Percentiles rank a stretch among this genome's conserved stretches.
Evolutionary conservation across 2,329 filamentous ascomycete species (phyloP).

Genomic region (Capronia coronata): DNA sequence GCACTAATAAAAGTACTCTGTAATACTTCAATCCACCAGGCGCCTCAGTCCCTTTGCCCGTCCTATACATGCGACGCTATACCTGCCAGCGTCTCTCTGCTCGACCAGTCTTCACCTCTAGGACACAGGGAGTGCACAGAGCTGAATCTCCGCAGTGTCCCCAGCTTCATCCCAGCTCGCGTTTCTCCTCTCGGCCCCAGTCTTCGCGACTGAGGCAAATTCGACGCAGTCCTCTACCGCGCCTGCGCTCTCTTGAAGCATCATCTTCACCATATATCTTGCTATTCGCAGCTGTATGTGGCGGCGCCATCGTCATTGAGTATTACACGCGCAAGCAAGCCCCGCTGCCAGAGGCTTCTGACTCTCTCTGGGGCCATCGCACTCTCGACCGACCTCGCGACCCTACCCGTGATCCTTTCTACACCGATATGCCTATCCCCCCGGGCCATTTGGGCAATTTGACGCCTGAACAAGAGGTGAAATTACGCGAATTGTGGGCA

Average conservation of each 20-base stretch:
- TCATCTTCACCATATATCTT: slow-evolving; percentile 22
- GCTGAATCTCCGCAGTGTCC: not conserved
- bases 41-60: slow-evolving; percentile 1
- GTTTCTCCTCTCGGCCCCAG: not conserved
- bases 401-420: slow-evolving; percentile 16
- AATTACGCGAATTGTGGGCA: slow-evolving; percentile 81
- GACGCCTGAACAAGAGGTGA: slow-evolving; percentile 81
- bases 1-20: no score
- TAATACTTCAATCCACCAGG: not conserved
- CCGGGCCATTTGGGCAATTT: slow-evolving; percentile 78
- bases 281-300: slow-evolving; percentile 15
- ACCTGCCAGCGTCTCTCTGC: slow-evolving; percentile 11
- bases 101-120: slow-evolving; percentile 5
- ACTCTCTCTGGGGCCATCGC: slow-evolving; percentile 28
- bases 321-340: slow-evolving; percentile 9
- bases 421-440: slow-evolving; percentile 26
- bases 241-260: slow-evolving; percentile 8
- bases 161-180: not conserved
- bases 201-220: not conserved
- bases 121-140: slow-evolving; percentile 1
- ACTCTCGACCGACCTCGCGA: slow-evolving; percentile 30
- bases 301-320: slow-evolving; percentile 18
- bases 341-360: slow-evolving; percentile 19
- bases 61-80: slow-evolving; percentile 20
- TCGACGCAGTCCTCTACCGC: not conserved